Conservation (phyloP, 257 asterid species). For the Thymus mandschuricus region DNA sequence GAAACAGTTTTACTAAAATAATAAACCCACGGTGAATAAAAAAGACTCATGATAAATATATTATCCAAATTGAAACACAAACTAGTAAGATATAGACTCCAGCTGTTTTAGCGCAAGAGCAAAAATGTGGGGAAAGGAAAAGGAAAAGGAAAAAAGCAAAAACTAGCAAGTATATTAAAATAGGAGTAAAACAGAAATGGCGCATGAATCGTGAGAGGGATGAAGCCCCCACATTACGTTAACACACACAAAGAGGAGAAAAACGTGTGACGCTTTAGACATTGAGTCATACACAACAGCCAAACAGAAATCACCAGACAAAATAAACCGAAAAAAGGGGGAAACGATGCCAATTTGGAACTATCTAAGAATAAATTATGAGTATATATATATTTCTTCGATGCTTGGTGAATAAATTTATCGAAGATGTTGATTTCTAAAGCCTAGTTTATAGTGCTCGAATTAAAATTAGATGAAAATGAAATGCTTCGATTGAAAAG, state of each 20-base stretch:
- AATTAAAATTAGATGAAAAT: not conserved
- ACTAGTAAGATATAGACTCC: too few species aligned
- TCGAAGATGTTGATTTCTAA: not conserved
- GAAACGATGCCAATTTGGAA: slow-evolving; percentile 18
- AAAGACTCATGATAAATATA: too few species aligned
- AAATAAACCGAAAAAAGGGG: slow-evolving; percentile 30
- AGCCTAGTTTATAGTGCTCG: not conserved
- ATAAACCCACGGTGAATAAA: too few species aligned
- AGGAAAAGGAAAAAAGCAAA: not conserved
- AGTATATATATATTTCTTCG: not conserved
- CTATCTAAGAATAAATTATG: not conserved
- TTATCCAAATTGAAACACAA: too few species aligned
- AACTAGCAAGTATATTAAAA: not conserved
- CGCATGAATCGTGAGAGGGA: not conserved
- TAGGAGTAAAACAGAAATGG: not conserved
- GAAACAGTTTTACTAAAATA: too few species aligned
- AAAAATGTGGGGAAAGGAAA: too few species aligned
- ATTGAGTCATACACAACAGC: slow-evolving; percentile 20
- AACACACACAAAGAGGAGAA: not conserved
- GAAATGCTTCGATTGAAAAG: slow-evolving; percentile 15
- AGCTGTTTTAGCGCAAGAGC: too few species aligned
- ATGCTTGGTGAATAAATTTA: not conserved
- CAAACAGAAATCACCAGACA: slow-evolving; percentile 12
- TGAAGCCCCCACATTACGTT: not conserved
- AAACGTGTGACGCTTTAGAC: not conserved